Base-by-base conservation (phyloP, 495 filamentous ascomycete species). In the Penicillium silybi region DNA sequence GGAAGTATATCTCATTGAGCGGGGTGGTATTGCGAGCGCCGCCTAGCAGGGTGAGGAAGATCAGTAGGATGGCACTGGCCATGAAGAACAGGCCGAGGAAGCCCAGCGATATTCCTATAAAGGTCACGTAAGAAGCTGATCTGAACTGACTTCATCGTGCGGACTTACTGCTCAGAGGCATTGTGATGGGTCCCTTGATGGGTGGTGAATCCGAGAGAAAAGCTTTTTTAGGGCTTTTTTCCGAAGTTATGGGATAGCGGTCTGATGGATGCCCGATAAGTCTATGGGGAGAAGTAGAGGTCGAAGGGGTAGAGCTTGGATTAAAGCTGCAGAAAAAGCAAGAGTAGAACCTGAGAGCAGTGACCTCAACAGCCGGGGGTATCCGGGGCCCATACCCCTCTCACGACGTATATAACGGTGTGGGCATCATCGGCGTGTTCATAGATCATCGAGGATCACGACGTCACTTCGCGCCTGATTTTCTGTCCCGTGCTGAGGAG, bases 41-140 rank as follows among this genome's bases (percentile, higher is more conserved):
- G 20, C 82, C 88, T 22, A 96, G 79, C 42, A 96, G 73, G 46
- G 89, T 79, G 67, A 96, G 83, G 71, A 90, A 87, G 48, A 91
- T 85, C 57, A 96, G 69, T 38, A 95, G 72, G 48, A 89, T 69
- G 23, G 88, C 83, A 52, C 80, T 83, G 48, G 82, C 83, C 67
- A 88, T 85, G 58, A 96, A 81, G 67, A 95, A 69, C 50, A 92
- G 80, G 69, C 87, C 85, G 35, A 82, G 50, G 48, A 86, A 63
- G 54, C 78, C 78, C 58, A 85, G 59, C 39, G 74, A 44, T 23
- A 66, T 68, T 69, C 78, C 78, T 80, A 41, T 49, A 5, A 8
- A 25, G 19, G 19, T 16, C 20, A 50, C 17, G 23, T 61, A 52
- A 50, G 49, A 34, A 34, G 26, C 20, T 29, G 22, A 45, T 19